phyloP scores from a whole-genome alignment of 2,329 filamentous ascomycete species.

The Fusarium abutilonis region DNA sequence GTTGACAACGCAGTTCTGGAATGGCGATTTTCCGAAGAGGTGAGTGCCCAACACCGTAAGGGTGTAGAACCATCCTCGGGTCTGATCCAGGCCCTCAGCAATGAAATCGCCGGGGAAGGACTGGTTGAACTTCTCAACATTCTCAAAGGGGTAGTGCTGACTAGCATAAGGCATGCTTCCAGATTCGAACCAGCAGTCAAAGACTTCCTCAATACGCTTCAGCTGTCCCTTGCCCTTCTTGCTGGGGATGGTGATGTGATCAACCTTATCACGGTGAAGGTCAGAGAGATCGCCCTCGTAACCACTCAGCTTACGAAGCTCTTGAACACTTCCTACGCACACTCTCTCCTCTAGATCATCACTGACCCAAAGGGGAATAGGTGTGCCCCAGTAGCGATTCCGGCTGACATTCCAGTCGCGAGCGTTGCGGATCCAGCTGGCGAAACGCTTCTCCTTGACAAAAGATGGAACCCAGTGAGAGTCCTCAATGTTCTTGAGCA shows the following conservation, averaged over 20 bases:
- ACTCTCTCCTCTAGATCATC: slow-evolving; percentile 88
- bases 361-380: slow-evolving; percentile 90
- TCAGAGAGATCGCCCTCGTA: slow-evolving; percentile 84
- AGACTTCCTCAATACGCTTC: slow-evolving; percentile 84
- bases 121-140: slow-evolving; percentile 80
- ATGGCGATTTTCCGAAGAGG: slow-evolving; percentile 84
- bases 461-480: slow-evolving; percentile 92
- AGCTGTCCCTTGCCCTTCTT: slow-evolving; percentile 86
- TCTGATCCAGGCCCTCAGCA: slow-evolving; percentile 92
- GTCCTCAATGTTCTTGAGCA: slow-evolving; percentile 88
- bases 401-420: slow-evolving; percentile 95
- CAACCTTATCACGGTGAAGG: slow-evolving; percentile 91
- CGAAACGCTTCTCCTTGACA: slow-evolving; percentile 91
- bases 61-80: slow-evolving; percentile 97
- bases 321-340: slow-evolving; percentile 84
- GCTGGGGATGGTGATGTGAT: slow-evolving; percentile 93
- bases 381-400: slow-evolving; percentile 95
- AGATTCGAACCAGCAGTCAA: slow-evolving; percentile 98
- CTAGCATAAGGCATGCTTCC: slow-evolving; percentile 95
- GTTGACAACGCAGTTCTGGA: slow-evolving; percentile 97
- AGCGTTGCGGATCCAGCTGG: slow-evolving; percentile 90
- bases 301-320: slow-evolving; percentile 87
- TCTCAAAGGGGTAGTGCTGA: slow-evolving; percentile 92
- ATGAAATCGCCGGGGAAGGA: slow-evolving; percentile 94
- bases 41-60: slow-evolving; percentile 88